Base-by-base conservation (phyloP, 148 eudicot genomes). In the Spergularia marina region DNA sequence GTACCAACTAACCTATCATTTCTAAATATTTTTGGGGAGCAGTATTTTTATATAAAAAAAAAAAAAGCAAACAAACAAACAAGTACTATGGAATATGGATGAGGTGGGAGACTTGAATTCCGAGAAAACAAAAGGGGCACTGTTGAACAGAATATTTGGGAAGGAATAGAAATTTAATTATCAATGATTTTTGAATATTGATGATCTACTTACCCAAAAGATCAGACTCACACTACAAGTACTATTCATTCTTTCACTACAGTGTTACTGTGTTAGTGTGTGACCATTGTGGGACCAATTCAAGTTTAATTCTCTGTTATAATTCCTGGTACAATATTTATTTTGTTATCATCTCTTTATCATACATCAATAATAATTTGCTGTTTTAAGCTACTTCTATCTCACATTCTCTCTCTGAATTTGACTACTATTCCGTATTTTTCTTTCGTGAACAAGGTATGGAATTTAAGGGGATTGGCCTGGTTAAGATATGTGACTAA, bases 401-500 rank as follows among this genome's bases (percentile, higher is more conserved):
- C 44, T 44, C 53, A 65, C 70, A 65, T 65, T 36, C 70, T 44
- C 21, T 9, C 21, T 65, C 53, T n/a, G 70, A 41, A 17, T 40
- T 65, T 65, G 51, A 65, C 70, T 65, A 17, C 18, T 41, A 65
- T 65, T 40, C 70, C 53, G 52, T 40, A 65, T 39, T 10, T 40
- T 65, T 65, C 53, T 65, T 65, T 41, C 53, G 16, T 41, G 13
- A 65, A 65, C 53, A 14, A 8, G 70, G 53, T 8, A 65, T 44
- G 41, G 23, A 0, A 64, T 13, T 34, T 30, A 30, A 64, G 15
- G 68, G 7, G 49, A 39, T 12, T 39, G 15, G 13, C 20, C 25
- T n/a, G 21, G 13, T 41, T 40, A 9, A 15, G 70, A 65, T 40
- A 39, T 7, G 52, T 65, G 70, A 65, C 70, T 65, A 65, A 15